Evolutionary conservation across 768 basidiomycete species (phyloP).

Genomic region (Pilatotrama ljubarskyi): DNA sequence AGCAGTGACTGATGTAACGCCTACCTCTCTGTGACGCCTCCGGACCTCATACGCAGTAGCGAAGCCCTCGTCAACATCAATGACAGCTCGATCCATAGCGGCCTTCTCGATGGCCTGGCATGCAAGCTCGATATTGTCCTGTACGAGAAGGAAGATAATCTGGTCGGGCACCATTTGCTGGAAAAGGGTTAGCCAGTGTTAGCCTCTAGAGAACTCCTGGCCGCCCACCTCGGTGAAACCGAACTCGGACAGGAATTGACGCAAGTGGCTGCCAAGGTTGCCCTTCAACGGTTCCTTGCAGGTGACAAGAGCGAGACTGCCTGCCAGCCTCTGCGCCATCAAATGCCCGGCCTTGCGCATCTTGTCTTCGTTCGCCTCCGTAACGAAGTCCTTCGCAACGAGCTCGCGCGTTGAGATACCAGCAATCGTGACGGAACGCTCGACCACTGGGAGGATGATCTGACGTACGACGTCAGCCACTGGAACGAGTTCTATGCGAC

Average conservation of each 20-base stretch:
- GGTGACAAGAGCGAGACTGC: constrained; percentile 93
- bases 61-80: constrained; percentile 92
- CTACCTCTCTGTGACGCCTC: constrained; percentile 82
- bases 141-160: constrained; percentile 74
- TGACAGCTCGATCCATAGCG: constrained; percentile 93
- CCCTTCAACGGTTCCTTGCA: constrained; percentile 96
- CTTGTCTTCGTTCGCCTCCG: constrained; percentile 88
- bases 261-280: constrained; percentile 86
- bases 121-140: constrained; percentile 91
- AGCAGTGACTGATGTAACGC: constrained; percentile 7
- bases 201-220: constrained; percentile 1
- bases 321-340: constrained; percentile 97
- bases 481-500: not conserved
- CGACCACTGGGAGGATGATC: constrained; percentile 97
- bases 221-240: constrained; percentile 80
- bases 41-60: constrained; percentile 78
- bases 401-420: constrained; percentile 96
- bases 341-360: constrained; percentile 89
- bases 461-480: constrained; percentile 32
- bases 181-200: constrained; percentile 1
- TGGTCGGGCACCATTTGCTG: constrained; percentile 79
- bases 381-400: constrained; percentile 93
- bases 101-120: constrained; percentile 95
- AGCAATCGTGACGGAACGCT: constrained; percentile 96
- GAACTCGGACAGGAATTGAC: constrained; percentile 79